These are phyloP conservation scores for Dichotomocladium elegans DNA, from an alignment of 371 early-diverging fungal species.

Conservation along the genomic window DNA sequence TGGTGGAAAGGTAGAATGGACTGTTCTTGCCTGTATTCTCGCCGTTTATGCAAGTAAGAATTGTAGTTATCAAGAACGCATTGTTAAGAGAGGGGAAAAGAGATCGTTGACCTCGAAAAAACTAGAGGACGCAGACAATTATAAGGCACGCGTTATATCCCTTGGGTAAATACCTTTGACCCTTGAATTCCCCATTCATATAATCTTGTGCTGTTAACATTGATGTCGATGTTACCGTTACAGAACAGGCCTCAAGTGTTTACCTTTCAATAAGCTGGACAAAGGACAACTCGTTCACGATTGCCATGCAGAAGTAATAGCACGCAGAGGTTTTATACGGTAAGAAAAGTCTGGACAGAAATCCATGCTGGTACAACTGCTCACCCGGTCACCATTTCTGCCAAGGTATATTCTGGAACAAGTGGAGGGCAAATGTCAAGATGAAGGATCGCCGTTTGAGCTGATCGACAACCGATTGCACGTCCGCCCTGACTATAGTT, in stretches of 20 bases:
- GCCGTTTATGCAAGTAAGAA: slow-evolving; percentile 19
- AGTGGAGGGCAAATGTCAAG: background rate
- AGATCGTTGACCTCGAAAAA: background rate
- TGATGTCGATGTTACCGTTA: background rate
- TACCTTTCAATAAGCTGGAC: slow-evolving; percentile 56
- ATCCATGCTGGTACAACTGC: background rate
- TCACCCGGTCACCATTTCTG: background rate
- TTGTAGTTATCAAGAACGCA: background rate
- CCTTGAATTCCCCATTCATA: too few species aligned
- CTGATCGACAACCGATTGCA: background rate
- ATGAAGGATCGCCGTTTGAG: slow-evolving; percentile 1
- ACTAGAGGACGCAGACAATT: slow-evolving; percentile 19
- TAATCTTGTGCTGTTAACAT: background rate
- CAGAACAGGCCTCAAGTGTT: slow-evolving; percentile 87
- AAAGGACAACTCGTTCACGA: slow-evolving; percentile 73
- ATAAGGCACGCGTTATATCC: slow-evolving; percentile 54
- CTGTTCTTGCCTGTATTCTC: slow-evolving; percentile 79
- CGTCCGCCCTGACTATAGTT: slow-evolving; percentile 21
- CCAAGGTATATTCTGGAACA: slow-evolving; percentile 28
- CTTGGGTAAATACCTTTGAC: too few species aligned
- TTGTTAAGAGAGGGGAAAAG: too few species aligned
- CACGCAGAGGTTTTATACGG: slow-evolving; percentile 74
- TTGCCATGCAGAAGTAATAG: slow-evolving; percentile 83
- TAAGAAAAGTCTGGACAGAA: slow-evolving; percentile 24
- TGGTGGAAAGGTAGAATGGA: slow-evolving; percentile 70